phyloP scores from a whole-genome alignment of 2,329 filamentous ascomycete species.

The Aspergillus tanneri region DNA sequence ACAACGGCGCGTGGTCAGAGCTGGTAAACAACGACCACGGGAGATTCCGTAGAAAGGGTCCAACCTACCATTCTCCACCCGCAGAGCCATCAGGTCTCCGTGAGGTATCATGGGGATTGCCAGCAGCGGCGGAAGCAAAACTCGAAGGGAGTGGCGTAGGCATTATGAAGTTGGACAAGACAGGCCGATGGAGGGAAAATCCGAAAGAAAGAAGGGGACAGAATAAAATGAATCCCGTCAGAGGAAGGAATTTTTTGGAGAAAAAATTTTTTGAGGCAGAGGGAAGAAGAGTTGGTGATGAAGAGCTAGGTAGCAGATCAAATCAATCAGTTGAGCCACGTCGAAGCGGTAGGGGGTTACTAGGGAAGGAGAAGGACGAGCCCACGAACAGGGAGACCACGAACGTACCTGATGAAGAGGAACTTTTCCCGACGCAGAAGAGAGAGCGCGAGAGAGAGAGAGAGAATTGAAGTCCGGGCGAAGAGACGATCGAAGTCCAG shows the following conservation, averaged over 20 bases:
- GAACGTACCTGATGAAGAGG: too few relatives aligned
- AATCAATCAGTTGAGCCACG: background rate
- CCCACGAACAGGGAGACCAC: background rate
- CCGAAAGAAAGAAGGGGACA: conserved; percentile 26
- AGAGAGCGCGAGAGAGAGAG: background rate
- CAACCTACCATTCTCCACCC: conserved; percentile 70
- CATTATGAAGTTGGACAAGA: conserved; percentile 48
- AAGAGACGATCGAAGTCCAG: conserved; percentile 28
- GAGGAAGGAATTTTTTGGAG: background rate
- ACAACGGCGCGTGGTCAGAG: background rate
- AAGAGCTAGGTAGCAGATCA: background rate
- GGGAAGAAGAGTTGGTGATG: background rate
- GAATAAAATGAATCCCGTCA: conserved; percentile 22
- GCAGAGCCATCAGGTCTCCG: conserved; percentile 58
- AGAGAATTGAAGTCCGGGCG: conserved; percentile 5
- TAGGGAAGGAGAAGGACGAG: background rate
- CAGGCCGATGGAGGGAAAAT: conserved; percentile 21
- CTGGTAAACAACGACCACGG: background rate
- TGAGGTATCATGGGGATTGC: conserved; percentile 65
- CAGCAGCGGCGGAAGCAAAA: conserved; percentile 80
- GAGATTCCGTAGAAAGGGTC: conserved; percentile 5
- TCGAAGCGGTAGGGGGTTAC: background rate
- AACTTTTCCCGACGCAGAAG: background rate
- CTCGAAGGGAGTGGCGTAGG: conserved; percentile 76
- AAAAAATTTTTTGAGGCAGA: background rate